These are phyloP conservation scores for Wickerhamiella hasegawae DNA, from an alignment of 805 yeast genomes.

Conservation along the genomic window DNA sequence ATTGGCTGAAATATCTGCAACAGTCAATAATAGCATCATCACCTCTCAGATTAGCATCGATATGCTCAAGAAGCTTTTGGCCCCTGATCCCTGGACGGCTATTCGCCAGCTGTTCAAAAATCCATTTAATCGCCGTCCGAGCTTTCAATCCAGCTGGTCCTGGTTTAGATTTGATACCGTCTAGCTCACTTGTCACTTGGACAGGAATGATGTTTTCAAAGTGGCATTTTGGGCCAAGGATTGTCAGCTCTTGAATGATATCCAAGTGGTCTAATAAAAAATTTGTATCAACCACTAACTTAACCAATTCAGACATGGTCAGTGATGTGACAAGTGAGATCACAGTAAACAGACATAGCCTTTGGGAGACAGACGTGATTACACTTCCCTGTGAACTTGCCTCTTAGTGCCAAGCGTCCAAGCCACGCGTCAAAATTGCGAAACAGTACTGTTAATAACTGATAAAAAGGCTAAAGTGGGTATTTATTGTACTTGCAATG, in stretches of 20 bases:
- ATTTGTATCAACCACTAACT: conserved; percentile 66
- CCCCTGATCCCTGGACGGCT: conserved; percentile 38
- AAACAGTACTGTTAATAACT: no score
- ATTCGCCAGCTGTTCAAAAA: conserved; percentile 42
- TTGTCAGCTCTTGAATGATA: conserved; percentile 37
- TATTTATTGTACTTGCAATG: no score
- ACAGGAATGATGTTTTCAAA: conserved; percentile 50
- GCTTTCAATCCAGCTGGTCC: conserved; percentile 25
- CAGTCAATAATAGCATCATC: conserved; percentile 85
- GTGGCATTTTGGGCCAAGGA: conserved; percentile 26
- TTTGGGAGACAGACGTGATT: no score
- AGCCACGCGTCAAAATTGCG: no score
- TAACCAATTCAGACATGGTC: conserved; percentile 1
- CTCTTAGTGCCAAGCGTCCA: no score
- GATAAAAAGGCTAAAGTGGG: no score
- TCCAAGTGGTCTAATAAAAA: conserved; percentile 55
- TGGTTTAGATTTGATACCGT: conserved; percentile 55
- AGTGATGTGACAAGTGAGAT: no score
- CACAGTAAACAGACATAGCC: no score
- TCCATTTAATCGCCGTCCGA: conserved; percentile 66
- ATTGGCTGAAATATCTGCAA: conserved; percentile 42
- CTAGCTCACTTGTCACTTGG: conserved; percentile 62
- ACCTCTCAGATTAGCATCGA: conserved; percentile 31
- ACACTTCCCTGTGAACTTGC: no score
- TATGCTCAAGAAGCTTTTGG: conserved; percentile 41